Evolutionary conservation across 192 early-diverging fungal species (phyloP).

Genomic region (Mortierella alpina): DNA sequence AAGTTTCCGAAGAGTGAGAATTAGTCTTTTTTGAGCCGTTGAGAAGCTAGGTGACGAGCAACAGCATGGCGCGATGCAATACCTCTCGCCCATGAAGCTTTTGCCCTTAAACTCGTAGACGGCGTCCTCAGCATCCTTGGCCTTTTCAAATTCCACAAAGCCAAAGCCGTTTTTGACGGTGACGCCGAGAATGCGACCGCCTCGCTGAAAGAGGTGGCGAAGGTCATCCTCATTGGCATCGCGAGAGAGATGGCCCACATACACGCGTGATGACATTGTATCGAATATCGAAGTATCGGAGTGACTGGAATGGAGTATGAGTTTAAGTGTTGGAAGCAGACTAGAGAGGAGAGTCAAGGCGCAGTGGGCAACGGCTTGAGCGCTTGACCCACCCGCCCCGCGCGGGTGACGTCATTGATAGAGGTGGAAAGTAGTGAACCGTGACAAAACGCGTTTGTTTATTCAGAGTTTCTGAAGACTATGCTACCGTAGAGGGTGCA

Average conservation of each 20-base stretch:
- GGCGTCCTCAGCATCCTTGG: slow-evolving; percentile 88
- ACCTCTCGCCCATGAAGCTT: slow-evolving; percentile 88
- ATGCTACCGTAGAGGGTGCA: not conserved
- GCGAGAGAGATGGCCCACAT: slow-evolving; percentile 84
- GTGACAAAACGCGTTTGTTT: no score
- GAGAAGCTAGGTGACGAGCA: not conserved
- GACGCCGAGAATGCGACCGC: slow-evolving; percentile 83
- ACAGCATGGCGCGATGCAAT: not conserved
- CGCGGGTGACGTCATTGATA: no score
- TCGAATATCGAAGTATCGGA: not conserved
- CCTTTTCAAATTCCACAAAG: slow-evolving; percentile 92
- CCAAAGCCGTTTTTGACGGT: slow-evolving; percentile 87
- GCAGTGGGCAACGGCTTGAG: no score
- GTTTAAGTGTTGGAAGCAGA: not conserved
- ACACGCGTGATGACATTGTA: slow-evolving; percentile 63
- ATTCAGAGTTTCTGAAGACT: no score
- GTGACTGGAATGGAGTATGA: not conserved
- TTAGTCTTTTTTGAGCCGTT: not conserved
- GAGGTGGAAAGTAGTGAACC: no score
- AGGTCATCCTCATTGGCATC: slow-evolving; percentile 86
- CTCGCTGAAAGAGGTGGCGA: slow-evolving; percentile 80
- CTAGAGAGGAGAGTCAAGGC: no score
- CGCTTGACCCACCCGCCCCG: no score
- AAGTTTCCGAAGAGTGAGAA: not conserved
- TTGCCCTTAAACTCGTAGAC: slow-evolving; percentile 84